Base-by-base conservation (phyloP, 306 rosid species). In the Cajanus cajan region DNA sequence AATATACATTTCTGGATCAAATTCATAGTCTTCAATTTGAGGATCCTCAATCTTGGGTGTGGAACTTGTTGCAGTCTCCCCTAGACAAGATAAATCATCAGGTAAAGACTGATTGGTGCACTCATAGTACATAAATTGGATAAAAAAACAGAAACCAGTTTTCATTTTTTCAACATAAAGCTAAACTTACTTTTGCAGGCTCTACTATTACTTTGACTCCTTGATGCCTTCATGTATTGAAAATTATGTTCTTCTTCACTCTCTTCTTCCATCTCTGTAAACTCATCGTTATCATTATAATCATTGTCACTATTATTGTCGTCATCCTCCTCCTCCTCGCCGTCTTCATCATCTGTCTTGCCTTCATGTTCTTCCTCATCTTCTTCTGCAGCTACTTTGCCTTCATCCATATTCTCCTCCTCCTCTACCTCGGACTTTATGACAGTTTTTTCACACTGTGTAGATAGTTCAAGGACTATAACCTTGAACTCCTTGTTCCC, bases 1-100 rank as follows among this genome's bases (percentile, higher is more conserved):
- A 44, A 78, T 25, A 73, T 36, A 73, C 16, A 65, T 78, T 36
- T 25, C 58, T 41, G 58, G 67, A 36, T 78, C 69, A 24, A 37
- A 16, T 54, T 31, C 71, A 34, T n/a, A 25, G 9, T 50, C 40
- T 11, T 73, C 34, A 52, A 57, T 7, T 21, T 54, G 7, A 54
- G 62, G 62, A 54, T 13, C 33, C 22, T 54, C 28, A 52, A 8
- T 36, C 33, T 4, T 70, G 28, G 41, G 12, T 1, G 5, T 21
- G 51, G 63, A 64, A 24, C 55, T 31, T 9, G 37, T 4, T 2
- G 67, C 54, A 7, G 1, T 52, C 4, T 31, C 19, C 18, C 39
- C 82, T 77, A 65, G 44, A 78, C 57, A 80, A 83, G 61, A 48
- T 73, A 68, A 68, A 73, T 83, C 66, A 78, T 5, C 4, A 14